phyloP scores from a whole-genome alignment of 73 alveolate genomes.

The Durusdinium trenchii region DNA sequence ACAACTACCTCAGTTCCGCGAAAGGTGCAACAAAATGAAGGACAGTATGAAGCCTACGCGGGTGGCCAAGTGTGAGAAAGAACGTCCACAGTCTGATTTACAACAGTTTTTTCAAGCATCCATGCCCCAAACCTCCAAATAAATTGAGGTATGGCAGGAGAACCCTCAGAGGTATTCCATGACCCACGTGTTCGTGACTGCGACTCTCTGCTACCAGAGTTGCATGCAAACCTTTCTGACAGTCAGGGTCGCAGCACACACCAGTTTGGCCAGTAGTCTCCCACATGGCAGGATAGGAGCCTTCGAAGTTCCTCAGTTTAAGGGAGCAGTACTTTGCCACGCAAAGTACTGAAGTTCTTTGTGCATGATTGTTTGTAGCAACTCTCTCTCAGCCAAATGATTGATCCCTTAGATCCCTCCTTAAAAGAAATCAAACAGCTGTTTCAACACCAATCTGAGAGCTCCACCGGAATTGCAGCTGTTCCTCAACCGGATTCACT shows the following conservation, averaged over 20 bases:
- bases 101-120: too few relatives aligned
- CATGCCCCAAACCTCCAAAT: too few relatives aligned
- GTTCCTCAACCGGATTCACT: slow-evolving; percentile 27
- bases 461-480: neutral
- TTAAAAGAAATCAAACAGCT: too few relatives aligned
- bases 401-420: neutral
- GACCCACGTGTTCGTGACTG: too few relatives aligned
- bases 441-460: neutral
- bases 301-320: slow-evolving; percentile 33
- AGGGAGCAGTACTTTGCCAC: neutral
- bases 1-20: slow-evolving; percentile 40
- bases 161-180: too few relatives aligned
- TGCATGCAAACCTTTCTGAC: slow-evolving; percentile 32
- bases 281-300: slow-evolving; percentile 78
- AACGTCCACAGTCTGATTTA: too few relatives aligned
- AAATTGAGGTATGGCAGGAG: too few relatives aligned
- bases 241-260: slow-evolving; percentile 50
- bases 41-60: too few relatives aligned
- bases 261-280: slow-evolving; percentile 45
- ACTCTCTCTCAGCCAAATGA: too few relatives aligned
- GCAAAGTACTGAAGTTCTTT: neutral
- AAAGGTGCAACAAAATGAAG: neutral
- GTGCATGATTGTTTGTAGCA: too few relatives aligned
- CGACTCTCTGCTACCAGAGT: neutral
- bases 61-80: too few relatives aligned